Evolutionary conservation across 257 asterid genomes (phyloP).

Genomic region (Gynochthodes officinalis): DNA sequence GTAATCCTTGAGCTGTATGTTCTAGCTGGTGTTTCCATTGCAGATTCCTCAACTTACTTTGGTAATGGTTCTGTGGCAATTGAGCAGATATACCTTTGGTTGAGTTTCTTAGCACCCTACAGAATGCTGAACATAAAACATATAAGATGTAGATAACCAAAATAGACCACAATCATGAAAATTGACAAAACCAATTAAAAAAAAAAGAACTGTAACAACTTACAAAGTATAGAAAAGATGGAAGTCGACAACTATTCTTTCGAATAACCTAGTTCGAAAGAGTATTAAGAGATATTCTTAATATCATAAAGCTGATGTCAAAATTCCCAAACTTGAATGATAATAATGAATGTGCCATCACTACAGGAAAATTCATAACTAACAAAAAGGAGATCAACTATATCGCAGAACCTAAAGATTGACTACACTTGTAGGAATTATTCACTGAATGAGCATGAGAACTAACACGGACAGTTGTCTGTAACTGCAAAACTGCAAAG

Average conservation of each 20-base stretch:
- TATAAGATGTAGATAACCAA: constrained; percentile 1
- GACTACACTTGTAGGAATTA: constrained; percentile 37
- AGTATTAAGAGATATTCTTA: constrained; percentile 18
- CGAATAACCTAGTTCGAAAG: constrained; percentile 40
- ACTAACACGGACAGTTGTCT: constrained; percentile 24
- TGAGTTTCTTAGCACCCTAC: constrained; percentile 38
- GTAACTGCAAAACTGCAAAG: constrained; percentile 38
- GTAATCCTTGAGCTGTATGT: constrained; percentile 89
- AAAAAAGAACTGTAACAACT: constrained; percentile 23
- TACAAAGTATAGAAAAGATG: constrained; percentile 42
- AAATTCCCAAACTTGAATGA: not conserved
- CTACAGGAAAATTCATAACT: not conserved
- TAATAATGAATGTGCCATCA: not conserved
- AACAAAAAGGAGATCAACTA: constrained; percentile 14
- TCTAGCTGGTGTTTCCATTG: constrained; percentile 83
- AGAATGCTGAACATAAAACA: constrained; percentile 16
- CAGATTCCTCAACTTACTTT: constrained; percentile 61
- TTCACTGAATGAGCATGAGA: constrained; percentile 35
- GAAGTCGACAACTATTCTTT: constrained; percentile 40
- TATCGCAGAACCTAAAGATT: constrained; percentile 47
- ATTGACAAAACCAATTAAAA: not conserved
- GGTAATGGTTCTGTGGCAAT: constrained; percentile 69
- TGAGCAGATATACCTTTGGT: constrained; percentile 63
- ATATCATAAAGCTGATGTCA: constrained; percentile 5
- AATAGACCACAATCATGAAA: not conserved